Evolutionary conservation across 1,139 yeast genomes (phyloP), one percentile per base, ranked within the genome.

Genomic region (Lipomyces yarrowii): DNA sequence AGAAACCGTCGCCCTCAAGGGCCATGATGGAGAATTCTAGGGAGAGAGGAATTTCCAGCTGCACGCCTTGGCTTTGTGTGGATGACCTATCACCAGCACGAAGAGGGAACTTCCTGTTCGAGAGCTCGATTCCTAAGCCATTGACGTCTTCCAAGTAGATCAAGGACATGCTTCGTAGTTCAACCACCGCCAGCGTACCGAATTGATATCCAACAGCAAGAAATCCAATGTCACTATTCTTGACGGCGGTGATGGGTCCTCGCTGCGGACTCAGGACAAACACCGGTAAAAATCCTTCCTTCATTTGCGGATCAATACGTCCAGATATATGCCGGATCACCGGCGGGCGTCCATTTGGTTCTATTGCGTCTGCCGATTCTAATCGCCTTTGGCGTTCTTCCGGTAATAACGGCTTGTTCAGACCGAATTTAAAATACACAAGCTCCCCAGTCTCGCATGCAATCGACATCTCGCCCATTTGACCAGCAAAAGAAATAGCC

Each of bases 161-260:
- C 1, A 91, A 81, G 0, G 92, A 91, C 0, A 97, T 97, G 0
- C 96, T 96, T 67, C 98, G 82, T 65, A 91, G 82, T 77, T 94
- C 98, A 69, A 96, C 80, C 0, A 94, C 88, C 2, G 89, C 78
- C 42, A 94, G 72, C 56, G 87, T 83, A 32, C 99, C 99, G 15
- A 88, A 85, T 60, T 84, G 84, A 76, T 90, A 92, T 0, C 90
- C 97, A 60, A 91, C 80, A 0, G 92, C 96, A 4, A 90, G 91
- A 79, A 94, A 92, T 0, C 98, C 98, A 61, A 91, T 82, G 70
- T 89, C 85, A 70, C 93, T 87, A 76, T 90, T 84, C 64, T 83
- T 83, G 60, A 93, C 72, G 1, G 90, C 84, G 0, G 93, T 81
- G 3, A 90, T 87, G n/a, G 78, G 74, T 10, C 78, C 80, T 55